Base-by-base conservation (phyloP, 768 basidiomycete species). In the Leccinum boreale region DNA sequence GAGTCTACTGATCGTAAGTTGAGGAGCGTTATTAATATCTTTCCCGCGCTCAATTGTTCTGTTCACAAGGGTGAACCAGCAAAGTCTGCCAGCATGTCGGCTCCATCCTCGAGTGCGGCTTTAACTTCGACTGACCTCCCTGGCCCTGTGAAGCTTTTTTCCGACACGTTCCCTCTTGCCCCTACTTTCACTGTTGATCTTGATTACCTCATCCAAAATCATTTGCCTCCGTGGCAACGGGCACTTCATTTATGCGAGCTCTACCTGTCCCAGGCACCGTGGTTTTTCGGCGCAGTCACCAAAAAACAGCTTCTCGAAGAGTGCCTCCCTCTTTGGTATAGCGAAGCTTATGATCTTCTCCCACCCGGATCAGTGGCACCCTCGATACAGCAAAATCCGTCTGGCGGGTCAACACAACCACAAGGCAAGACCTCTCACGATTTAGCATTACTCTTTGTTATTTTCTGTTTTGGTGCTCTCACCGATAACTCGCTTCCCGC, bases 231-330 rank as follows among this genome's bases (percentile, higher is more conserved):
- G 0, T 86, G 82, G 78, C 66, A 72, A 8, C 85, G 86, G 36
- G 83, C 85, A 0, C 74, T 71, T 47, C 78, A 82, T 31, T 77
- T 91, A 33, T 80, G 79, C 62, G 79, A 84, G n/a, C 76, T 88
- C 12, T 91, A 90, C 69, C 79, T 90, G 42, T 85, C 85, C n/a
- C 85, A 87, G 65, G 86, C 88, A 3, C 85, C 86, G 0, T 91
- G 89, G 89, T 89, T 90, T 67, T 89, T 88, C 57, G 85, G 87
- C 21, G 85, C 87, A 2, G 82, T 90, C 36, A 85, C 85, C 3
- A 75, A 78, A 46, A 75, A 74, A 15, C 88, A 91, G 59, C 70
- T 88, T 9, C 70, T 81, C n/a, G 83, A 87, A 56, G 85, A 87
- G 58, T 71, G 83, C 17, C 73, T 88, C n/a, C 86, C 86, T 15